phyloP scores from a whole-genome alignment of 306 rosid species.

The Dryas drummondii region DNA sequence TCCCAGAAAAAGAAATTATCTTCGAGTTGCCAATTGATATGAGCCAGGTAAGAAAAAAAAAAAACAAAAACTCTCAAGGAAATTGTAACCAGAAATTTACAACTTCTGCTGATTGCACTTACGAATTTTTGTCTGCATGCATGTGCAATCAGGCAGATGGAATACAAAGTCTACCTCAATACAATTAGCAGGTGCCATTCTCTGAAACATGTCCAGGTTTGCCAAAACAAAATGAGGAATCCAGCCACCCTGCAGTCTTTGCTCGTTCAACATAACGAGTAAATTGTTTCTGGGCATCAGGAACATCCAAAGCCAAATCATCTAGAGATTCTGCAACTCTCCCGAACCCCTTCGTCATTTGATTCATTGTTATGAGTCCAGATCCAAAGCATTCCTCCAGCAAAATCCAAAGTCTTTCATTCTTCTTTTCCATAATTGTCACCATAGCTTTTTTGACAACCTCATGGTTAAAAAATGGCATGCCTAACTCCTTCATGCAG shows the following conservation, averaged over 20 bases:
- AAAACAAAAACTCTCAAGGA: background rate
- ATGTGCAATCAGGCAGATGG: background rate
- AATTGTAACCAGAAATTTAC: background rate
- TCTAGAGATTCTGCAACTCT: conserved; percentile 66
- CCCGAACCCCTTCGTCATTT: conserved; percentile 65
- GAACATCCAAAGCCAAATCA: conserved; percentile 76
- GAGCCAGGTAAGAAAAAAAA: background rate
- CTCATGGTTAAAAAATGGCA: conserved; percentile 79
- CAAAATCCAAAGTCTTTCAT: conserved; percentile 59
- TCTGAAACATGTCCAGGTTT: conserved; percentile 32
- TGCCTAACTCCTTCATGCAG: conserved; percentile 67
- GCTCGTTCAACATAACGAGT: conserved; percentile 46
- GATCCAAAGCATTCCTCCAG: conserved; percentile 59
- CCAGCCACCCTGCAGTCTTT: conserved; percentile 63
- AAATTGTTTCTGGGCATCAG: conserved; percentile 60
- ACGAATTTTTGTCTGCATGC: background rate
- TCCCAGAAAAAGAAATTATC: background rate
- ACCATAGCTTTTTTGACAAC: conserved; percentile 63
- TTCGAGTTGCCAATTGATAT: background rate
- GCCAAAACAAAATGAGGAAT: conserved; percentile 40
- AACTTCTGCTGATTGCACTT: background rate
- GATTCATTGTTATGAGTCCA: conserved; percentile 62
- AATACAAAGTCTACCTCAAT: background rate
- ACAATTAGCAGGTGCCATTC: conserved; percentile 38
- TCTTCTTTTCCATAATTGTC: conserved; percentile 57